Evolutionary conservation across 176 grass and related monocot genomes (phyloP).

Genomic region (Puccinellia tenuiflora): DNA sequence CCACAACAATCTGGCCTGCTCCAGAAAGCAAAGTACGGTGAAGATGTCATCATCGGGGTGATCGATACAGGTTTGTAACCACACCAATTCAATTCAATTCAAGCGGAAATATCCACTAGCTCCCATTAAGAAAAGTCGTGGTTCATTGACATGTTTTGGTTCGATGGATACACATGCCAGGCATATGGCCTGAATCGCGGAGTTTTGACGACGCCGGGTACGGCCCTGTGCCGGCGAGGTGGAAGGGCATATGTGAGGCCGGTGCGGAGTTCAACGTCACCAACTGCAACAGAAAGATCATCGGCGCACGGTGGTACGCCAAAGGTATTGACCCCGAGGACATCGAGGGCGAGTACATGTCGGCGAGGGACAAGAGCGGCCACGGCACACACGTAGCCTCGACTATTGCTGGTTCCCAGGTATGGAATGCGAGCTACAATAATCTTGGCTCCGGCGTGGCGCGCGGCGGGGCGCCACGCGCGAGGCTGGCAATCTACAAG

Average conservation of each 20-base stretch:
- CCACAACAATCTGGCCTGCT: not conserved
- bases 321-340: not conserved
- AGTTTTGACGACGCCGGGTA: slow-evolving; percentile 33
- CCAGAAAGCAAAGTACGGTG: slow-evolving; percentile 28
- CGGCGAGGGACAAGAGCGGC: slow-evolving; percentile 12
- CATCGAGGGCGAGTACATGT: slow-evolving; percentile 13
- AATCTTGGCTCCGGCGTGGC: slow-evolving; percentile 21
- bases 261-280: slow-evolving; percentile 10
- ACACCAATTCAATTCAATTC: too few species aligned
- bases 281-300: slow-evolving; percentile 42
- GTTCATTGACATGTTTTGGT: too few species aligned
- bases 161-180: not conserved
- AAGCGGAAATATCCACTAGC: too few species aligned
- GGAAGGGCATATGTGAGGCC: slow-evolving; percentile 33
- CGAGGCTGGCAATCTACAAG: slow-evolving; percentile 51
- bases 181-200: slow-evolving; percentile 54
- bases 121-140: too few species aligned
- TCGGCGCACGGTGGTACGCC: slow-evolving; percentile 34
- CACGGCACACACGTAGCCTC: slow-evolving; percentile 58
- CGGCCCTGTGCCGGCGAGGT: slow-evolving; percentile 5
- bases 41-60: slow-evolving; percentile 41
- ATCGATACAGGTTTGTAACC: slow-evolving; percentile 20
- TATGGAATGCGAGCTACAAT: slow-evolving; percentile 13
- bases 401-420: slow-evolving; percentile 24
- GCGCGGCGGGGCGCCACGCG: slow-evolving; percentile 42